Conservation (phyloP, 2,329 filamentous ascomycete genomes). For the Waltergamsia citrina region DNA sequence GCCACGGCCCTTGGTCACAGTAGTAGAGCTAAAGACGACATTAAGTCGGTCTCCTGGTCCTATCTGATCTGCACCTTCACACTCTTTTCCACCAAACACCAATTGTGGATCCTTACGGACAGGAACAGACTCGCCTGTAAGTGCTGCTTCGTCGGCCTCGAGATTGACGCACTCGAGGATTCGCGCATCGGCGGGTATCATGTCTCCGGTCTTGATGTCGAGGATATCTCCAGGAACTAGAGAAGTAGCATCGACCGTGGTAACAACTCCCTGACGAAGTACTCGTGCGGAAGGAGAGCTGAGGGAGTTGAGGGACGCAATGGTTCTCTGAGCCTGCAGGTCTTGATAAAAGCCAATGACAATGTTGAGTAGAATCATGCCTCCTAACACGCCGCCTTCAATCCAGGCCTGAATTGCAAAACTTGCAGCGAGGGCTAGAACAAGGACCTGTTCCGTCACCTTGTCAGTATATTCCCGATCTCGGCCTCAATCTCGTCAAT, state of each 20-base stretch:
- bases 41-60: constrained; percentile 42
- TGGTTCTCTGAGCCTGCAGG: constrained; percentile 27
- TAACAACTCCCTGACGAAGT: constrained; percentile 20
- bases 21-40: constrained; percentile 45
- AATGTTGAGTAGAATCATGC: constrained; percentile 40
- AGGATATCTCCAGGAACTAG: constrained; percentile 46
- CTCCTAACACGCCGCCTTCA: constrained; percentile 39
- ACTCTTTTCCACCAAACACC: constrained; percentile 15
- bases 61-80: constrained; percentile 12
- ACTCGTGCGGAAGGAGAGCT: constrained; percentile 24
- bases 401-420: constrained; percentile 41
- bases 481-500: too few species aligned
- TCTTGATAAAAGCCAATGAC: constrained; percentile 34
- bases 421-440: constrained; percentile 48
- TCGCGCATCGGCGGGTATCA: constrained; percentile 44
- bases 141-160: constrained; percentile 50
- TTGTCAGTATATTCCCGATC: too few species aligned
- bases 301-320: constrained; percentile 24
- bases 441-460: too few species aligned
- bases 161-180: constrained; percentile 47
- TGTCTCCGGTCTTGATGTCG: constrained; percentile 37
- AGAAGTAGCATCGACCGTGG: constrained; percentile 17
- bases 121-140: constrained; percentile 50
- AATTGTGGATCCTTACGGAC: constrained; percentile 35
- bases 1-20: constrained; percentile 46